Conservation (phyloP, 148 eudicot genomes). For the Vaccinium macrocarpon region DNA sequence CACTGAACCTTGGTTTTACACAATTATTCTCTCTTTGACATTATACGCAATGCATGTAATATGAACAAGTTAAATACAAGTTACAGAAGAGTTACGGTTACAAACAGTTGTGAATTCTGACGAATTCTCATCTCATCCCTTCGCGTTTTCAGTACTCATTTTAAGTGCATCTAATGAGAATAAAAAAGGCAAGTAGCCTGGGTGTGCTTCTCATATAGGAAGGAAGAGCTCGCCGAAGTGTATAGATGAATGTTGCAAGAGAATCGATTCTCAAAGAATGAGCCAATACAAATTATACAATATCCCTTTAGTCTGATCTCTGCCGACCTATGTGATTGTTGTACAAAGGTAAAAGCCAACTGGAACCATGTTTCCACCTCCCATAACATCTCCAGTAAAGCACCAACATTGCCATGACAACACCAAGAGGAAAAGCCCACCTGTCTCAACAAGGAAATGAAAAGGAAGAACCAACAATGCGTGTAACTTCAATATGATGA, state of each 20-base stretch:
- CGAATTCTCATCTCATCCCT: neutral
- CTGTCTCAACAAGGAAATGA: constrained; percentile 36
- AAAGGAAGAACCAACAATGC: constrained; percentile 8
- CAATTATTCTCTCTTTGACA: neutral
- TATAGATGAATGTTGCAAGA: neutral
- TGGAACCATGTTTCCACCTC: constrained; percentile 60
- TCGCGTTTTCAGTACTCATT: neutral
- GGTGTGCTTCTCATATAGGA: constrained; percentile 11
- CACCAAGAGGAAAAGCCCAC: constrained; percentile 85
- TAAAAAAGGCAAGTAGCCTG: neutral
- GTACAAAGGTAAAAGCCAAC: constrained; percentile 73
- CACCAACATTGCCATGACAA: constrained; percentile 41
- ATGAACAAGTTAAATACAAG: neutral
- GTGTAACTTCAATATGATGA: neutral
- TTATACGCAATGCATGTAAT: neutral
- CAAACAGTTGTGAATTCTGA: neutral
- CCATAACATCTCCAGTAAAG: constrained; percentile 91
- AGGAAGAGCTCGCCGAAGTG: constrained; percentile 13
- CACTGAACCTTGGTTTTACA: neutral
- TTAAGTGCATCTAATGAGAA: neutral
- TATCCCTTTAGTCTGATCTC: constrained; percentile 63
- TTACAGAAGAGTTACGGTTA: neutral
- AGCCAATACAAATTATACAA: neutral
- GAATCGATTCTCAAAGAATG: neutral
- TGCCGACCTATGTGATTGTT: constrained; percentile 52